Evolutionary conservation across 768 basidiomycete species (phyloP).

Genomic region (Mycena filopes): DNA sequence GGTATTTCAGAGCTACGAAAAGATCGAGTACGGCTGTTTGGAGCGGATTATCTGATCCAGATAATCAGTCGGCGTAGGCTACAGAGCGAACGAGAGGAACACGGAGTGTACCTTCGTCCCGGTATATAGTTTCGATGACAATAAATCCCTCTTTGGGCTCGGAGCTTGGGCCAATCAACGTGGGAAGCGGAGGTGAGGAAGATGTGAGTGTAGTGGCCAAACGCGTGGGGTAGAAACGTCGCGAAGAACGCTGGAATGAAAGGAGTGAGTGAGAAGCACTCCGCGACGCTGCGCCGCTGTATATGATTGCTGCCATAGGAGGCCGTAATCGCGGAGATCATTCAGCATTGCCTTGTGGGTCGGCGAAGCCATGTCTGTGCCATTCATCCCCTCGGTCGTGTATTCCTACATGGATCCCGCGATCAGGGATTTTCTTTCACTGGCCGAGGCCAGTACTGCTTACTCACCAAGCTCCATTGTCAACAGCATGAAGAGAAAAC

Average conservation of each 20-base stretch:
- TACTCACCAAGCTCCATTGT: slow-evolving; percentile 95
- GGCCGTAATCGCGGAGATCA: slow-evolving; percentile 94
- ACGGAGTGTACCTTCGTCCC: slow-evolving; percentile 78
- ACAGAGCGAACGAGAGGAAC: slow-evolving; percentile 37
- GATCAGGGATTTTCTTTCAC: slow-evolving; percentile 29
- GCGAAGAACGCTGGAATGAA: slow-evolving; percentile 67
- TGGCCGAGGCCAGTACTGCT: slow-evolving; percentile 37
- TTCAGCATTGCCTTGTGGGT: slow-evolving; percentile 89
- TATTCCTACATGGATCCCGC: slow-evolving; percentile 73
- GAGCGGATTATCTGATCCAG: slow-evolving; percentile 83
- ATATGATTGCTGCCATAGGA: slow-evolving; percentile 80
- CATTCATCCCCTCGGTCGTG: slow-evolving; percentile 81
- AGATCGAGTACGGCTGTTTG: slow-evolving; percentile 96
- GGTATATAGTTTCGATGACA: slow-evolving; percentile 97
- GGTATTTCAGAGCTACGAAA: slow-evolving; percentile 91
- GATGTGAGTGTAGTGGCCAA: slow-evolving; percentile 95
- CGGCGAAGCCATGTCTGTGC: slow-evolving; percentile 9
- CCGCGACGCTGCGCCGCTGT: slow-evolving; percentile 29
- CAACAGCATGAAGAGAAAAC: slow-evolving; percentile 96
- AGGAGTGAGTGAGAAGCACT: slow-evolving; percentile 32
- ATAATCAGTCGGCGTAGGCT: slow-evolving; percentile 31
- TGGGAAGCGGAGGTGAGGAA: slow-evolving; percentile 83
- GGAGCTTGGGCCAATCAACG: slow-evolving; percentile 64
- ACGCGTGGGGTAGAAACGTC: slow-evolving; percentile 93
- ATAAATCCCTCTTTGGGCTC: slow-evolving; percentile 88